Base-by-base conservation (phyloP, 139 green algal species). In the Coelastrella sp. region DNA sequence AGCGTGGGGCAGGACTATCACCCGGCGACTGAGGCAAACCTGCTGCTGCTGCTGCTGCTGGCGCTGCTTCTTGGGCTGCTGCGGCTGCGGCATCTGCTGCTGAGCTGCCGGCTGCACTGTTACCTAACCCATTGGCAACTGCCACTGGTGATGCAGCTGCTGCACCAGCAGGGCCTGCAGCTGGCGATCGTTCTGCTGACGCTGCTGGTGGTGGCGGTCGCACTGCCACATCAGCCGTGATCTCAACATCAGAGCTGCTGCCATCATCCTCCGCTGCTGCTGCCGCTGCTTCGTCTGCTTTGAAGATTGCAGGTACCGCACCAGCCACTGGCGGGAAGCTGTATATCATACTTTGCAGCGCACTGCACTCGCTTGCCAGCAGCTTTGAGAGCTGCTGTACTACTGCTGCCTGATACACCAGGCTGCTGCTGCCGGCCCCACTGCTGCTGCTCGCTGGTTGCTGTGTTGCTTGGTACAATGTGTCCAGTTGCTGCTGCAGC, bases 231-330 rank as follows among this genome's bases (percentile, higher is more conserved):
- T 59, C 76, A 82, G n/a, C 76, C 22, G 23, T 58, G 47, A 66
- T 16, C 56, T 65, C 78, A 14, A 80, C 23, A 58, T 65, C 23
- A 22, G 64, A 61, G 7, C 64, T 47, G 7, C 65, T 80, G 19
- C 58, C 73, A 22, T 89, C 85, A 3, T n/a, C 85, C 10, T 81
- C 85, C 7, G 20, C 14, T 10, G 20, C 68, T 71, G 71, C 71
- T 19, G 23, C 65, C 54, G 57, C 85, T 59, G 5, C 20, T 20
- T 16, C 20, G 17, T 81, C 68, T 23, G 58, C 32, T 60, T 83
- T 89, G 85, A 89, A 89, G 7, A 89, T 89, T 22, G 14, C 64
- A 19, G 85, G 85, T 19, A 89, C 73, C 2, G 85, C 71, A 8
- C 85, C 71, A 73, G 85, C 85, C 0, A n/a, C 58, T 57, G 65